Evolutionary conservation across 1,139 yeast species (phyloP), one percentile per base, ranked within the genome.

Genomic region (Taphrina deformans): DNA sequence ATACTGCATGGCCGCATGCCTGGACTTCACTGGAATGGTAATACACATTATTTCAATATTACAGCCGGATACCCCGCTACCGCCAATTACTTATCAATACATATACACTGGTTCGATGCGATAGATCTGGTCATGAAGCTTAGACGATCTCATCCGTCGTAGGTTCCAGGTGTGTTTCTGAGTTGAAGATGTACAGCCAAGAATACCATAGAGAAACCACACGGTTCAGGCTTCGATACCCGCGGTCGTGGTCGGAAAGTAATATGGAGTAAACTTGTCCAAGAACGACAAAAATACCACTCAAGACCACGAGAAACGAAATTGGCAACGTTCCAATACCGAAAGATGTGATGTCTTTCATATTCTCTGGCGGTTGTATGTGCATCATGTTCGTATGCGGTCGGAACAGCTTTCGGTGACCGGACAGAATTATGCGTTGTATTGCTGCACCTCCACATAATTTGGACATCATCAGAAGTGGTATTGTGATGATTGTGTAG

Each of bases 401-500:
- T 21, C 14, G 44, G 14, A 53, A 38, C 16, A 53, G 31, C 10
- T 21, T 7, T 3, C 14, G 33, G 24, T 53, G 23, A 35, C 35
- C 58, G 4, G 31, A 10, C 16, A 53, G 29, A 21, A 53, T 24
- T 16, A 7, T 7, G 12, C 23, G 31, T 3, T 6, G 21, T 41
- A 31, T 21, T 10, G 24, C 26, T 1, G 18, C 23, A 12, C 45
- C 21, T 6, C 35, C 18, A 26, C 35, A 38, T 10, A 35, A 14
- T 12, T 3, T 35, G 5, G 58, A 7, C 3, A 53, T 2, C 10
- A 21, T 12, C 35, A 53, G 48, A 4, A 35, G 21, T 23, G 38
- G 46, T 9, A 24, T 23, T 18, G 58, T 40, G 41, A 53, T 7
- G 31, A 53, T 46, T 2, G 45, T 53, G 26, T 53, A 53, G 46